Base-by-base conservation (phyloP, 116 monocot species). In the Zostera marina region DNA sequence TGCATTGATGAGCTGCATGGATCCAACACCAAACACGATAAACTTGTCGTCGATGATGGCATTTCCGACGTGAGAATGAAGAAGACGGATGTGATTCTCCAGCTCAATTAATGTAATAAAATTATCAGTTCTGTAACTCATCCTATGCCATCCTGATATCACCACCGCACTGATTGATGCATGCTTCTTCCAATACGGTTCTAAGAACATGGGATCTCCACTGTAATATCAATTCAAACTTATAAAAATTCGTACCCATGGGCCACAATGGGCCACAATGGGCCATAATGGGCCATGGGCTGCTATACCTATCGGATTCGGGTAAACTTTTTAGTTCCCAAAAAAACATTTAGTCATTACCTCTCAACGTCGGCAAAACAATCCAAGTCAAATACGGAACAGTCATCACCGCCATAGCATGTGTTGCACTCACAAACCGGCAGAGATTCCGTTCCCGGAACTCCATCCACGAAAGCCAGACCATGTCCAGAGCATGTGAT, bases 161-260 rank as follows among this genome's bases (percentile, higher is more conserved):
- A 92, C 55, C 13, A 92, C 80, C 11, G 82, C 78, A 22, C 86
- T 72, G 22, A 11, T 41, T 4, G 67, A 69, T 1, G 82, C 73
- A 32, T 91, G 79, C 22, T 15, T 61, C 73, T 10, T 60, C 91
- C 91, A 92, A 73, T 92, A 92, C 8, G 77, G 80, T 67, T 92
- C 85, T 53, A 92, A 19, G 59, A 80, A 92, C 64, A 82, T 4
- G 1, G 85, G 86, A 51, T 92, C 73, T 5, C 86, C 91, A 47
- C 91, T 92, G 80, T 47, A 42, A 40, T 4, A n/a, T 17, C 25
- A 26, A 45, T 4, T 42, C 16, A 9, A 49, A 17, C 21, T 32
- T 32, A 32, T 32, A 32, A 26, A 32, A n/a, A n/a, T n/a, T n/a
- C n/a, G n/a, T n/a, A n/a, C n/a, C n/a, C n/a, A n/a, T n/a, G n/a